Evolutionary conservation across 2,329 filamentous ascomycete species (phyloP).

Genomic region (Penicillium hordei): DNA sequence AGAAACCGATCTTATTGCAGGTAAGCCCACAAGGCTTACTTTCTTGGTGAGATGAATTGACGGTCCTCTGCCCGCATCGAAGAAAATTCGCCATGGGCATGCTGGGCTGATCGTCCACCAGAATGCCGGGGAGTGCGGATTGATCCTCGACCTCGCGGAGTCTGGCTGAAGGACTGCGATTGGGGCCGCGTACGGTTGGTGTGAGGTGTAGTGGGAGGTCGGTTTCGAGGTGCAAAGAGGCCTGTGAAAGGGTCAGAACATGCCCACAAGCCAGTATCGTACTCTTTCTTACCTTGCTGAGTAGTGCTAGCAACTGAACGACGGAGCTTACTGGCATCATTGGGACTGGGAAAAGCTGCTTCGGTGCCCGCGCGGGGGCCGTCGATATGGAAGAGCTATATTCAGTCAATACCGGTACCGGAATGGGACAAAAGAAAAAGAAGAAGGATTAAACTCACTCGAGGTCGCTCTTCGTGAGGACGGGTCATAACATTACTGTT

Average conservation of each 20-base stretch:
- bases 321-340: constrained; percentile 6
- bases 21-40: neutral
- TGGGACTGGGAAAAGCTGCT: constrained; percentile 3
- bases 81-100: neutral
- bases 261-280: neutral
- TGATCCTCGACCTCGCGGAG: neutral
- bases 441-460: constrained; percentile 54
- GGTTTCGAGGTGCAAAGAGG: neutral
- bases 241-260: neutral
- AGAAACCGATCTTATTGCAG: too few species aligned
- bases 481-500: constrained; percentile 97
- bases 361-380: constrained; percentile 8
- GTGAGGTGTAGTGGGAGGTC: neutral
- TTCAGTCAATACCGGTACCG: constrained; percentile 25
- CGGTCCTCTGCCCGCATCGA: neutral
- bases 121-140: neutral
- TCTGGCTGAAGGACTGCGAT: neutral
- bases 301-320: constrained; percentile 4
- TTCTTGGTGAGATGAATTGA: neutral
- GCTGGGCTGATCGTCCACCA: neutral
- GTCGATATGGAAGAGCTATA: constrained; percentile 56
- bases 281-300: constrained; percentile 10
- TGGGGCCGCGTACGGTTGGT: neutral
- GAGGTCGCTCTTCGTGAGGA: constrained; percentile 75
- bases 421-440: neutral